phyloP scores from a whole-genome alignment of 1,284 basidiomycete genomes.

The Trametes pubescens region DNA sequence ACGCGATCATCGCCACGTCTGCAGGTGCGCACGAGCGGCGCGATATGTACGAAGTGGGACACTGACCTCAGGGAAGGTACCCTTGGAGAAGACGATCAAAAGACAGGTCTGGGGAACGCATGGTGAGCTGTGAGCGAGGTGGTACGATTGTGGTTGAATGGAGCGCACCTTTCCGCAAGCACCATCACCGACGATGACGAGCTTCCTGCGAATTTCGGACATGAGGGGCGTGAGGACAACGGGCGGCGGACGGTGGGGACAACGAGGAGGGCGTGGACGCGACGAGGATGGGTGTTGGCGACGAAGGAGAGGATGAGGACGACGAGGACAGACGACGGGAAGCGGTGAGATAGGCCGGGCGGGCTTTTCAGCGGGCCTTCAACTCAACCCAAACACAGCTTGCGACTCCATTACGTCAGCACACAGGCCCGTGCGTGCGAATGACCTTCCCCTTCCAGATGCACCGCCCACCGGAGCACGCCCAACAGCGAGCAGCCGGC shows the following conservation, averaged over 20 bases:
- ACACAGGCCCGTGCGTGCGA: slow-evolving; percentile 39
- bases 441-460: slow-evolving; percentile 3
- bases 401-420: slow-evolving; percentile 35
- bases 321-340: slow-evolving; percentile 28
- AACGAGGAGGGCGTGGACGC: slow-evolving; percentile 1
- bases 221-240: slow-evolving; percentile 37
- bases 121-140: slow-evolving; percentile 32
- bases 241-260: slow-evolving; percentile 17
- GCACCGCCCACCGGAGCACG: slow-evolving; percentile 5
- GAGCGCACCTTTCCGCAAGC: slow-evolving; percentile 61
- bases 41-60: neutral
- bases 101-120: slow-evolving; percentile 57
- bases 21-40: neutral
- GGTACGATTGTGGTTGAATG: slow-evolving; percentile 25
- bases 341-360: slow-evolving; percentile 39
- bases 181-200: slow-evolving; percentile 66
- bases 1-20: slow-evolving; percentile 33
- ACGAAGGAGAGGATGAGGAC: slow-evolving; percentile 20
- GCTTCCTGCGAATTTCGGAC: slow-evolving; percentile 61
- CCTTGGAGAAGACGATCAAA: slow-evolving; percentile 73
- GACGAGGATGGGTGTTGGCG: neutral
- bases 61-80: slow-evolving; percentile 78
- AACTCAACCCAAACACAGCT: slow-evolving; percentile 43
- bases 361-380: slow-evolving; percentile 40
- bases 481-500: neutral